Conservation (phyloP, 495 filamentous ascomycete genomes). For the Aspergillus olivimuriae region DNA sequence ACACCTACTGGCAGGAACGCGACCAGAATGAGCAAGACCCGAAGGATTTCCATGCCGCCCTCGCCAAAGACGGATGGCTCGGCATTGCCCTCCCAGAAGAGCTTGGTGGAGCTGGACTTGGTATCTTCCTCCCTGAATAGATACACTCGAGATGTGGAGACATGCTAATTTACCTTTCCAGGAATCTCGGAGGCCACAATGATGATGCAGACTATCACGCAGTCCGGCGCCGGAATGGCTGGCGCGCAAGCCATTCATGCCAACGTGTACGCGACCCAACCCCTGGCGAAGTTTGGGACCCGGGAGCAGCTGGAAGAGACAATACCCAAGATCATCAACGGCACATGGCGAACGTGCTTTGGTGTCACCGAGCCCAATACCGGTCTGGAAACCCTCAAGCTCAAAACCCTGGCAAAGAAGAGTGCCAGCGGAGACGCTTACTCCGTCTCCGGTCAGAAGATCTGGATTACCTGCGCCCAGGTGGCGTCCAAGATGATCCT, state of each 20-base stretch:
- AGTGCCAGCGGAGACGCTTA: conserved; percentile 45
- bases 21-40: conserved; percentile 66
- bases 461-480: conserved; percentile 78
- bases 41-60: conserved; percentile 62
- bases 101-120: conserved; percentile 66
- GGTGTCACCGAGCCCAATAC: conserved; percentile 63
- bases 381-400: conserved; percentile 65
- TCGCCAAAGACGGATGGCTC: conserved; percentile 78
- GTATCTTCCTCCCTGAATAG: conserved; percentile 43
- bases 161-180: conserved; percentile 32
- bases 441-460: conserved; percentile 67
- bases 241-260: conserved; percentile 74
- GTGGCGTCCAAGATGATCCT: conserved; percentile 73
- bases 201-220: conserved; percentile 79
- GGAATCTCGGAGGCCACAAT: conserved; percentile 73
- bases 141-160: no score
- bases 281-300: conserved; percentile 63
- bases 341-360: conserved; percentile 64
- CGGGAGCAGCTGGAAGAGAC: conserved; percentile 51
- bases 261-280: conserved; percentile 74
- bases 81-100: conserved; percentile 70
- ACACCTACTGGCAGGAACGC: conserved; percentile 62
- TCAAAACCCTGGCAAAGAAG: conserved; percentile 54
- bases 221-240: conserved; percentile 71
- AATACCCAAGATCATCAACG: conserved; percentile 63